Evolutionary conservation across 2,329 filamentous ascomycete species (phyloP).

Genomic region (Fusarium siculi): DNA sequence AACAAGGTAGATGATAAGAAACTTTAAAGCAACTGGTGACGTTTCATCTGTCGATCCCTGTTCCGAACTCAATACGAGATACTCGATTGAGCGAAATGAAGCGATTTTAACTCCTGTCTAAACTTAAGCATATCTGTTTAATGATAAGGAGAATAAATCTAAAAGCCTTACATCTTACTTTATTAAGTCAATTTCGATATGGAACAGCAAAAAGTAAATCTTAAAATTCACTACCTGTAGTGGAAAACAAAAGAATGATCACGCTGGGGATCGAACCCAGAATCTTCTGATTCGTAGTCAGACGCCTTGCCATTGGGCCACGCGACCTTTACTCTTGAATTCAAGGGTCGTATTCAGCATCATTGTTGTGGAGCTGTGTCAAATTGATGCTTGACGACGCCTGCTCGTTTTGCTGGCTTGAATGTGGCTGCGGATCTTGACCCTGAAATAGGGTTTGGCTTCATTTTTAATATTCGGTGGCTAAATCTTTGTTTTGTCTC

Average conservation of each 20-base stretch:
- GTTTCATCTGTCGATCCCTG: background rate
- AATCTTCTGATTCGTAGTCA: conserved; percentile 51
- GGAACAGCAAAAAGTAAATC: background rate
- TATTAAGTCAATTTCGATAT: rapidly evolving
- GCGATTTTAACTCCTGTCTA: background rate
- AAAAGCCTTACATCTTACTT: background rate
- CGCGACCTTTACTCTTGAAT: conserved; percentile 23
- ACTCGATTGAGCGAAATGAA: rapidly evolving
- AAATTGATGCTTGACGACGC: background rate
- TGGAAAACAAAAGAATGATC: conserved; percentile 16
- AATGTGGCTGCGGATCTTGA: background rate
- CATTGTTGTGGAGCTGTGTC: rapidly evolving
- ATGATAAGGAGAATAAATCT: rapidly evolving
- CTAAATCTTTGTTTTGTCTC: too few relatives aligned
- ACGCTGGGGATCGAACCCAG: conserved; percentile 47
- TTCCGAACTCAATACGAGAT: background rate
- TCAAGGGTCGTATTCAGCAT: rapidly evolving
- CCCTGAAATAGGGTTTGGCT: background rate
- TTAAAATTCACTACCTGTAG: rapidly evolving
- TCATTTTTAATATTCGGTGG: background rate
- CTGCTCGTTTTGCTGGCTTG: background rate
- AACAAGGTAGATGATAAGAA: background rate
- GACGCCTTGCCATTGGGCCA: conserved; percentile 49
- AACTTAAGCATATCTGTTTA: rapidly evolving
- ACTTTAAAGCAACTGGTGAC: background rate